Percentiles rank a stretch among this genome's conserved stretches.
Conservation (phyloP, 176 grass and related monocot species). For the Carex littledalei region DNA sequence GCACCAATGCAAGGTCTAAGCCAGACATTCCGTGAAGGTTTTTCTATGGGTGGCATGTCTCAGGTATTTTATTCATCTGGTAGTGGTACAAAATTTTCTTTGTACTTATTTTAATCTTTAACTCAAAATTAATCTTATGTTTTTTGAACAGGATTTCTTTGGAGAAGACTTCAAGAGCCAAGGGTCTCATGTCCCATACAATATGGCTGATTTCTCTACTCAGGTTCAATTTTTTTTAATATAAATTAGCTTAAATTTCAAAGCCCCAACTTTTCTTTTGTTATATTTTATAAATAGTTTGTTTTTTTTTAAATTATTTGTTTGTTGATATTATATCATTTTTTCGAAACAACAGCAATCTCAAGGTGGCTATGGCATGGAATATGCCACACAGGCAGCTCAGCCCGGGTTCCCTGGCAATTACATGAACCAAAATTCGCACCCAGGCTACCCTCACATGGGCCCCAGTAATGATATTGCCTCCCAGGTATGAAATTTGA, state of each 20-base stretch:
- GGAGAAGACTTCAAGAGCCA: constrained; percentile 99
- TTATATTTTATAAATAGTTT: neutral
- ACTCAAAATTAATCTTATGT: constrained; percentile 3
- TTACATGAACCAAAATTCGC: constrained; percentile 90
- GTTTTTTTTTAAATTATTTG: neutral
- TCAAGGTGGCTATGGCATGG: constrained; percentile 91
- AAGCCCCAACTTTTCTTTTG: neutral
- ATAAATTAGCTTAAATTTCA: neutral
- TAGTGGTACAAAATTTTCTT: constrained; percentile 19
- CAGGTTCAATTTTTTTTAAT: constrained; percentile 44
- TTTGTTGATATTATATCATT: constrained; percentile 12
- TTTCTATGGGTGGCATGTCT: constrained; percentile 97
- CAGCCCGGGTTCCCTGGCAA: constrained; percentile 75
- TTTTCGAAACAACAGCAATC: constrained; percentile 49
- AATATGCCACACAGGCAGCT: constrained; percentile 71
- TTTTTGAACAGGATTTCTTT: constrained; percentile 66
- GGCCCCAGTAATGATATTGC: constrained; percentile 63
- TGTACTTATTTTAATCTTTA: neutral
- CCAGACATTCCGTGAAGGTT: constrained; percentile 94
- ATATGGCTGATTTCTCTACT: constrained; percentile 89
- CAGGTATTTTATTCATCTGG: constrained; percentile 43
- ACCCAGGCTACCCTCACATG: constrained; percentile 85
- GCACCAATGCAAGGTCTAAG: constrained; percentile 93
- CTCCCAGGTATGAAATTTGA: constrained; percentile 51
- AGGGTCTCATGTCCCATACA: constrained; percentile 94